Evolutionary conservation across 371 early-diverging fungal species (phyloP), one percentile per base, ranked within the genome.

Genomic region (Phascolomyces articulosus): DNA sequence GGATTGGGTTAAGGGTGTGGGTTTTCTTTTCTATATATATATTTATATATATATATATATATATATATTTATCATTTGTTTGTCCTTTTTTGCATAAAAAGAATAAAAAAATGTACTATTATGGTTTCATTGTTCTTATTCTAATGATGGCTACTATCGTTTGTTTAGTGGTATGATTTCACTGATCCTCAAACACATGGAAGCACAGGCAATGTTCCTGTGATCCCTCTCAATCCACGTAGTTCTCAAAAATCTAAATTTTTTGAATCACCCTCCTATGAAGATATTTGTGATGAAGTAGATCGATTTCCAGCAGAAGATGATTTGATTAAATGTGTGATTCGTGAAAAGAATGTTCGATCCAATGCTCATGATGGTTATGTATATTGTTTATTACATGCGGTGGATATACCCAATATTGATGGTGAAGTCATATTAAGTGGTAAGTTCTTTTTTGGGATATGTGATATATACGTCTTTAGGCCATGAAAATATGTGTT

Each of bases 301-400:
- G 55, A 63, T 15, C 53, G 55, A 2, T 68, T 60, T 47, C 65
- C 60, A 8, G 49, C 38, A 6, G 83, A 84, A 53, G 71, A 79
- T 27, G 71, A 73, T 47, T 77, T 83, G 1, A 77, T 78, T 3
- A 80, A 80, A 41, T 87, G 79, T 65, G 79, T 86, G 29, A 83
- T 91, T 15, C 79, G 77, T 31, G 84, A 87, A 29, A 69, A 65
- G n/a, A 77, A 78, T 62, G 85, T 90, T 2, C 68, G 72, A n/a
- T 75, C 71, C 16, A 87, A 85, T 77, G 88, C 90, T 15, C 93
- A 93, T 69, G 85, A 87, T 65, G 93, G 93, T 20, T 92, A 91
- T 67, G 86, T 93, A 21, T 91, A 93, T 65, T 81, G 88, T 58
- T 69, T 92, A 40, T 21, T 85, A 20, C 78, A 89, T 54, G 84